Evolutionary conservation across 805 yeast species (phyloP).

Genomic region (Candida tallmaniae): DNA sequence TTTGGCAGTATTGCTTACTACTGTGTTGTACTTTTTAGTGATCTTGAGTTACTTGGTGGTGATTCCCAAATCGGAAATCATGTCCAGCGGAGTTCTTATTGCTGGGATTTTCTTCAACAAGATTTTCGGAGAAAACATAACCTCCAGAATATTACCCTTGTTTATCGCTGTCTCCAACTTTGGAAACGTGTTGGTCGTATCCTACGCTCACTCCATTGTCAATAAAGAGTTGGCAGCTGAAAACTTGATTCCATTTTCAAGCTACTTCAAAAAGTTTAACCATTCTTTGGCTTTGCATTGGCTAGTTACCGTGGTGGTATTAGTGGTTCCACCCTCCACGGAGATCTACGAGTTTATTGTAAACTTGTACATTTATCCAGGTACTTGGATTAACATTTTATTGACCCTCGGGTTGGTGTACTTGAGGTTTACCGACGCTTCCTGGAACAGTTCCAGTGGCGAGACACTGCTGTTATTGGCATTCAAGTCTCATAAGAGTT

Average conservation of each 20-base stretch:
- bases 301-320: constrained; percentile 48
- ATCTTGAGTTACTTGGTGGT: constrained; percentile 55
- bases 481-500: neutral
- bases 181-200: constrained; percentile 62
- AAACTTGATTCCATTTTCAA: constrained; percentile 47
- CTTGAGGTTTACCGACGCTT: constrained; percentile 37
- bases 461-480: constrained; percentile 12
- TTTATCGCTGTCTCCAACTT: constrained; percentile 58
- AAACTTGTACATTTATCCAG: constrained; percentile 60
- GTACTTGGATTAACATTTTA: constrained; percentile 52
- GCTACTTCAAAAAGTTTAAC: constrained; percentile 37
- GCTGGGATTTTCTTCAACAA: constrained; percentile 60
- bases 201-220: constrained; percentile 57
- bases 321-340: constrained; percentile 57
- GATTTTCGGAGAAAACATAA: constrained; percentile 52
- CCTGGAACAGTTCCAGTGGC: constrained; percentile 26
- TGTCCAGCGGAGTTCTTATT: constrained; percentile 55
- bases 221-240: constrained; percentile 55
- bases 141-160: constrained; percentile 47
- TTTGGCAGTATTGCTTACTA: constrained; percentile 48
- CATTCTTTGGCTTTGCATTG: constrained; percentile 52
- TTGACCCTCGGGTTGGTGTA: constrained; percentile 52
- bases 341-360: constrained; percentile 62
- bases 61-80: constrained; percentile 43
- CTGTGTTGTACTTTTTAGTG: constrained; percentile 52